Percentiles rank a stretch among this genome's conserved stretches.
phyloP scores from a whole-genome alignment of 176 grass and related monocot species.

The Poa annua region DNA sequence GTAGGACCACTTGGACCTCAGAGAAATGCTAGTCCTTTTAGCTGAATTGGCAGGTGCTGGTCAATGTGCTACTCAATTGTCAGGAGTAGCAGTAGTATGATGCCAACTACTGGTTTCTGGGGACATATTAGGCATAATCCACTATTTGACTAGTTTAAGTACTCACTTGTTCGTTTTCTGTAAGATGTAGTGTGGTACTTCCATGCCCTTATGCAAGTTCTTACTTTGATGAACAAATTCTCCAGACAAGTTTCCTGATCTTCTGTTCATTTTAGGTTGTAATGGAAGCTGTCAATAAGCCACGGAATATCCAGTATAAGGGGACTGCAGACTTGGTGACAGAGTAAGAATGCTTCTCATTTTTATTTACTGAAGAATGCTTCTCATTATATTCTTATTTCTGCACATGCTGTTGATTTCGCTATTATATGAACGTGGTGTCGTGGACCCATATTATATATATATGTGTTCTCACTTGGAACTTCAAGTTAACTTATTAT shows the following conservation, averaged over 20 bases:
- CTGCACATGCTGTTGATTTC: not conserved
- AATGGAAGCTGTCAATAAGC: slow-evolving; percentile 95
- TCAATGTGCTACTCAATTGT: not conserved
- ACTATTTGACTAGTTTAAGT: not conserved
- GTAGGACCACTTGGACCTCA: not conserved
- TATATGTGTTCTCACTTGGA: not conserved
- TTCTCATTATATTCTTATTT: slow-evolving; percentile 21
- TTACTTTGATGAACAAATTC: not conserved
- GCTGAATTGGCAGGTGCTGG: slow-evolving; percentile 15
- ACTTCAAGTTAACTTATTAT: slow-evolving; percentile 26
- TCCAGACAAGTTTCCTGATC: not conserved
- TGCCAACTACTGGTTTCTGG: not conserved
- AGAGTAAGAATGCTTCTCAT: slow-evolving; percentile 68
- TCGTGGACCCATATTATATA: not conserved
- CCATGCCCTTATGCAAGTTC: too few species aligned
- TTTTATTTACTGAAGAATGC: not conserved
- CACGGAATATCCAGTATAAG: slow-evolving; percentile 88
- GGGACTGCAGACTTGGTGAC: slow-evolving; percentile 92
- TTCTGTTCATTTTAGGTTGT: slow-evolving; percentile 61
- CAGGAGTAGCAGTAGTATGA: too few species aligned
- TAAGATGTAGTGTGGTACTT: too few species aligned
- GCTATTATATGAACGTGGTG: not conserved
- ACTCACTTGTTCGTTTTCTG: too few species aligned
- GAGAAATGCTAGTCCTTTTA: not conserved
- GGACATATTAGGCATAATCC: not conserved